A percentile compares a stretch with the other conserved stretches of the same genome.
Conservation (phyloP, 2,329 filamentous ascomycete species). For the Xylariales sp. region DNA sequence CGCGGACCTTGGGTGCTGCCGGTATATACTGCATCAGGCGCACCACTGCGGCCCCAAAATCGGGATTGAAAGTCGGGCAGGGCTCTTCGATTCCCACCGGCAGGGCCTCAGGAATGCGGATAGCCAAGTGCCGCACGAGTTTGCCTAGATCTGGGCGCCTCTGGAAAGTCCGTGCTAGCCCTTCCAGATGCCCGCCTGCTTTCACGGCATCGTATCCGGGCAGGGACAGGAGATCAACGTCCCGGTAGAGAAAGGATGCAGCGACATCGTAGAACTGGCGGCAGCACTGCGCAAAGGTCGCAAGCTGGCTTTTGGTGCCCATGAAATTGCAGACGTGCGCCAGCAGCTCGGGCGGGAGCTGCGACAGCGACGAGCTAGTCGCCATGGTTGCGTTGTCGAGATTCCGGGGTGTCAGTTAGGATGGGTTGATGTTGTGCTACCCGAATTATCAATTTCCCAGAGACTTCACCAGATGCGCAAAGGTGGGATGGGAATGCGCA, state of each 20-base stretch:
- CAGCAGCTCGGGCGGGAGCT: constrained; percentile 9
- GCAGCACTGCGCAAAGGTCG: constrained; percentile 4
- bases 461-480: too few relatives aligned
- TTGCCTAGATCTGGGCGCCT: constrained; percentile 3
- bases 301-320: neutral
- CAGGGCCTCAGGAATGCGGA: constrained; percentile 1
- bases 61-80: neutral
- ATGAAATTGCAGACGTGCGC: constrained; percentile 6
- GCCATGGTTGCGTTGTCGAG: too few relatives aligned
- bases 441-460: too few relatives aligned
- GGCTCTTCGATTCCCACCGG: too few relatives aligned
- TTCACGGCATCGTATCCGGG: neutral
- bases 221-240: constrained; percentile 6
- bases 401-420: too few relatives aligned
- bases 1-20: too few relatives aligned
- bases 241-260: constrained; percentile 7
- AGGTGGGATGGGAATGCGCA: too few relatives aligned
- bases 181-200: neutral
- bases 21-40: too few relatives aligned
- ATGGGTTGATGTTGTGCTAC: too few relatives aligned
- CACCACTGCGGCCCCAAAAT: neutral
- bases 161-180: constrained; percentile 1
- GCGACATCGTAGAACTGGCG: constrained; percentile 6
- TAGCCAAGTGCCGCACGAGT: constrained; percentile 4
- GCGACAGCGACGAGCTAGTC: neutral